These are phyloP conservation scores for Crithidia bombi DNA, from an alignment of 208 protist species.

Conservation along the genomic window DNA sequence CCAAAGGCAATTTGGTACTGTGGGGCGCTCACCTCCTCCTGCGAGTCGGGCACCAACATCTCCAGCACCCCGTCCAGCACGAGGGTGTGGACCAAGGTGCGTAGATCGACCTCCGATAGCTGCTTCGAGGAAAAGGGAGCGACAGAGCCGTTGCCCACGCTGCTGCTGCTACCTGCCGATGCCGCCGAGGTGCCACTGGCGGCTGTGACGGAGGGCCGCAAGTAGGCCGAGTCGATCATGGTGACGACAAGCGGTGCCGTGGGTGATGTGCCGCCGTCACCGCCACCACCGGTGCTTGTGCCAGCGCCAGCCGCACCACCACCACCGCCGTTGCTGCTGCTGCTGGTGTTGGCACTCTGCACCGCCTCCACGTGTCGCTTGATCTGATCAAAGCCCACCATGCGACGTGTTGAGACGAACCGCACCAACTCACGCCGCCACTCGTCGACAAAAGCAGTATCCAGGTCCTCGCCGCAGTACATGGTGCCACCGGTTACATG, in stretches of 20 bases:
- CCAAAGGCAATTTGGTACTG: constrained; percentile 62
- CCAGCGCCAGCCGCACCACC: too few relatives aligned
- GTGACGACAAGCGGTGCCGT: constrained; percentile 17
- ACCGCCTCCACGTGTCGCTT: constrained; percentile 50
- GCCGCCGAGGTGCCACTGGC: not conserved
- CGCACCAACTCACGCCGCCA: constrained; percentile 43
- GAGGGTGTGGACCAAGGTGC: constrained; percentile 66
- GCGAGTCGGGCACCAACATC: constrained; percentile 31
- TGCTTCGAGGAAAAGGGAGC: constrained; percentile 21
- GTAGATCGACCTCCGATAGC: constrained; percentile 51
- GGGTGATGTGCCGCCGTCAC: not conserved
- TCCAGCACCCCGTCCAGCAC: constrained; percentile 80
- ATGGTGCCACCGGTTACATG: constrained; percentile 84
- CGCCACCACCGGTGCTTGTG: not conserved
- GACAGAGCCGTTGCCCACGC: not conserved
- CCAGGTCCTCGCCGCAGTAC: constrained; percentile 84
- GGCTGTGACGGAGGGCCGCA: not conserved
- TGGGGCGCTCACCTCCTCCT: constrained; percentile 26
- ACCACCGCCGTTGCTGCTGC: not conserved
- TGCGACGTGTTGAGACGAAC: constrained; percentile 40
- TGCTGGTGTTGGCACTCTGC: constrained; percentile 23
- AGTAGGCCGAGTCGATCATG: constrained; percentile 24
- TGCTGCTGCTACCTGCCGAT: not conserved
- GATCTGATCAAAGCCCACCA: constrained; percentile 68
- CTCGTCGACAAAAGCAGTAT: constrained; percentile 82